Conservation (phyloP, 805 yeast species). For the Priceomyces castillae region DNA sequence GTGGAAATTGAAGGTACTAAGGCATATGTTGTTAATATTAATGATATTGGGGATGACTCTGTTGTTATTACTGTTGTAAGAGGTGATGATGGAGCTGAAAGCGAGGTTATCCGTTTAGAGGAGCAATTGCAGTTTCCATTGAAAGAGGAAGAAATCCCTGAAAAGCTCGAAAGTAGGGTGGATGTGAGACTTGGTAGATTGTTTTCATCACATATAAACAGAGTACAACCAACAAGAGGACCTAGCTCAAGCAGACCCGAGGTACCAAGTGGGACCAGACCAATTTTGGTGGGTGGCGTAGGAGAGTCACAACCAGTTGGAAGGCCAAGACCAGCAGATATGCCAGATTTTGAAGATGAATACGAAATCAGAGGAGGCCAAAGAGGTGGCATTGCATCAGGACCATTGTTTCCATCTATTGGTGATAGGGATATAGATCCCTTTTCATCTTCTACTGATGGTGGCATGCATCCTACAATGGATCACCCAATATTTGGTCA, state of each 20-base stretch:
- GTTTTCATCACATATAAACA: neutral
- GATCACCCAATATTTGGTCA: slow-evolving; percentile 50
- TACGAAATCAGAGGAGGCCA: slow-evolving; percentile 30
- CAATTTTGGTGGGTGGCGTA: slow-evolving; percentile 1
- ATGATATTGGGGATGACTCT: neutral
- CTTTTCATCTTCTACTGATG: slow-evolving; percentile 33
- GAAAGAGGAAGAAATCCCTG: neutral
- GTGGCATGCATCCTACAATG: slow-evolving; percentile 56
- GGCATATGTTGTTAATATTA: slow-evolving; percentile 1
- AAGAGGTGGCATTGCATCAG: neutral
- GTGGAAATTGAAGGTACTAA: neutral
- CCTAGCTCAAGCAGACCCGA: neutral
- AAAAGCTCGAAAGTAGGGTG: neutral
- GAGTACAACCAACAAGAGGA: neutral
- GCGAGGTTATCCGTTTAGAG: neutral
- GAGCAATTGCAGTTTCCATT: neutral
- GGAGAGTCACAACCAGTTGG: neutral
- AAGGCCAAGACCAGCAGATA: slow-evolving; percentile 28
- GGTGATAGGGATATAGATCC: slow-evolving; percentile 57
- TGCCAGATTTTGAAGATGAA: slow-evolving; percentile 57
- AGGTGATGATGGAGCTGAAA: neutral
- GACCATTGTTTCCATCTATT: slow-evolving; percentile 24
- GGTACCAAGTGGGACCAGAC: neutral
- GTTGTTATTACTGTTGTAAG: neutral
- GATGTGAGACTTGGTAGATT: neutral